phyloP scores from a whole-genome alignment of 1,284 basidiomycete genomes.

The Ceratobasidium sp. region DNA sequence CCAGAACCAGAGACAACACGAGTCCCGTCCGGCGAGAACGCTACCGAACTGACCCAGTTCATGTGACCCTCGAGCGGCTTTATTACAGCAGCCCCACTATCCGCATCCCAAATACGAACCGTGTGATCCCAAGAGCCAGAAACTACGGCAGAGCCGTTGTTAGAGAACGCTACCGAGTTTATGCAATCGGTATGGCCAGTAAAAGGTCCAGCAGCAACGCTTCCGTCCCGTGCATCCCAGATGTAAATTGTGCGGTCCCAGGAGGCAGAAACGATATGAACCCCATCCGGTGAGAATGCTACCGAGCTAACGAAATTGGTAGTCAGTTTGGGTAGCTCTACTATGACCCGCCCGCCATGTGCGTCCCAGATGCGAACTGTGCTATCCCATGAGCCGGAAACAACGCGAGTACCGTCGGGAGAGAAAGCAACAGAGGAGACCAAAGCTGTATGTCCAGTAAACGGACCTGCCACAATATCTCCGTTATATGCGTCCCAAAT shows the following conservation, averaged over 20 bases:
- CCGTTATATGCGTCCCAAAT: constrained; percentile 9
- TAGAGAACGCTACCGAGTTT: background rate
- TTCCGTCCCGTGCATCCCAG: background rate
- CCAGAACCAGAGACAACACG: background rate
- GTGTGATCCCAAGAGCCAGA: background rate
- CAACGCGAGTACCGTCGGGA: background rate
- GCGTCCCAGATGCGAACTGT: constrained; percentile 31
- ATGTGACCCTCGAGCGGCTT: background rate
- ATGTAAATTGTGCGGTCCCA: constrained; percentile 23
- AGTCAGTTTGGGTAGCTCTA: background rate
- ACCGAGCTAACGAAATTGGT: background rate
- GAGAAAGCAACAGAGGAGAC: constrained; percentile 20
- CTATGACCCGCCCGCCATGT: background rate
- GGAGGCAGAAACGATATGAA: constrained; percentile 26
- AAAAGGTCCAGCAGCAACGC: background rate
- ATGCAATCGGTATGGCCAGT: background rate
- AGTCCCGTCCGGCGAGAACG: background rate
- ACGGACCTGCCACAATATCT: background rate
- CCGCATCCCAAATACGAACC: background rate
- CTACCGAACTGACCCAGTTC: background rate
- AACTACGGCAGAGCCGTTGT: background rate
- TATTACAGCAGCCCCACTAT: background rate
- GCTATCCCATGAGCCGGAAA: constrained; percentile 23
- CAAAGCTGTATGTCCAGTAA: background rate
- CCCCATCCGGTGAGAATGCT: constrained; percentile 30